These are phyloP conservation scores for Sutorius australiensis DNA, from an alignment of 768 basidiomycete genomes.

Conservation along the genomic window DNA sequence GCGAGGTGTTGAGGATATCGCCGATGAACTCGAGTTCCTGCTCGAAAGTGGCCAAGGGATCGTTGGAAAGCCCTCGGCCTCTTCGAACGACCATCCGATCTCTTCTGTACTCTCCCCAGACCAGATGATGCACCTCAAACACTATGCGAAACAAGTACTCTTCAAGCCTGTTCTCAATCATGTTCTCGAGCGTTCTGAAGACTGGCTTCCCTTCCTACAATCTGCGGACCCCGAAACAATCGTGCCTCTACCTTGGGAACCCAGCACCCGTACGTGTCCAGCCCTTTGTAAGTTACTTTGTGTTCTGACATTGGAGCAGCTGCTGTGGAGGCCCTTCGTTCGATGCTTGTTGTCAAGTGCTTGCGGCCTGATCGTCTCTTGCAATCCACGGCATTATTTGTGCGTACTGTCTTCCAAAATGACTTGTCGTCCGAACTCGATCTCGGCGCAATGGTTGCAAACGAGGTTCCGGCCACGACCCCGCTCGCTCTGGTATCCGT, in stretches of 20 bases:
- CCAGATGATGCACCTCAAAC: constrained; percentile 64
- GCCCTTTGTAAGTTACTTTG: background rate
- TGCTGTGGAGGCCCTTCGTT: constrained; percentile 69
- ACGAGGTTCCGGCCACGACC: constrained; percentile 76
- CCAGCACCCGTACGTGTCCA: constrained; percentile 62
- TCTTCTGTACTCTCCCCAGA: constrained; percentile 57
- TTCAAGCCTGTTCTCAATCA: constrained; percentile 75
- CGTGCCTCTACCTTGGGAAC: constrained; percentile 79
- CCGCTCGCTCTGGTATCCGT: constrained; percentile 92
- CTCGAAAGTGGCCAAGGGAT: constrained; percentile 80
- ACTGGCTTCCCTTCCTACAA: constrained; percentile 72
- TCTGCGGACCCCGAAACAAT: constrained; percentile 60
- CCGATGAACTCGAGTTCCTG: constrained; percentile 87
- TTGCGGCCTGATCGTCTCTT: constrained; percentile 89
- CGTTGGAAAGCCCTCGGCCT: constrained; percentile 33
- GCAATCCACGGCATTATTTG: constrained; percentile 76
- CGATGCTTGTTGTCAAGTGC: constrained; percentile 80
- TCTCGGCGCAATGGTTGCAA: constrained; percentile 68
- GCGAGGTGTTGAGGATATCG: constrained; percentile 71
- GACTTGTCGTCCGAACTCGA: constrained; percentile 82
- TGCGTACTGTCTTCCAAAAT: constrained; percentile 69
- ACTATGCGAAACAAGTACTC: constrained; percentile 64
- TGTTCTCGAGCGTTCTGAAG: constrained; percentile 54
- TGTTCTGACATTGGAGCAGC: constrained; percentile 39
- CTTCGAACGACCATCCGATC: constrained; percentile 36